These are phyloP conservation scores for Coriaria nepalensis DNA, from an alignment of 306 rosid species.

Conservation along the genomic window DNA sequence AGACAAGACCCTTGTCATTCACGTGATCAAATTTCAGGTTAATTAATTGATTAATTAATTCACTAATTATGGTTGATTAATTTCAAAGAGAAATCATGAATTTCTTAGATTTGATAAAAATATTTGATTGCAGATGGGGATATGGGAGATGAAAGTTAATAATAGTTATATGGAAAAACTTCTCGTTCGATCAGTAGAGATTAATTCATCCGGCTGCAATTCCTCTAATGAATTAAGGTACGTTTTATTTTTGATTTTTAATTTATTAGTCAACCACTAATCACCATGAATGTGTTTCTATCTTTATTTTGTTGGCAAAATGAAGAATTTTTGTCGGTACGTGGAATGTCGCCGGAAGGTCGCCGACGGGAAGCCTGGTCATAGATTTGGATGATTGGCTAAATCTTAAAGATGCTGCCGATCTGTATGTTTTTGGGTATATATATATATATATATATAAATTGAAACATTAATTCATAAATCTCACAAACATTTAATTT, in stretches of 20 bases:
- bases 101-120: neutral
- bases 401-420: slow-evolving; percentile 75
- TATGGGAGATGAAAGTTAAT: slow-evolving; percentile 26
- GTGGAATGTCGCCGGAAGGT: slow-evolving; percentile 90
- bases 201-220: slow-evolving; percentile 39
- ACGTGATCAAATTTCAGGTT: slow-evolving; percentile 47
- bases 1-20: slow-evolving; percentile 26
- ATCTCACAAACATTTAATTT: neutral
- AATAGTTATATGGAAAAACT: slow-evolving; percentile 21
- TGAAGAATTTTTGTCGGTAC: slow-evolving; percentile 82
- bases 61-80: neutral
- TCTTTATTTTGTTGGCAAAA: neutral
- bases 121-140: slow-evolving; percentile 30
- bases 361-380: slow-evolving; percentile 67
- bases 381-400: slow-evolving; percentile 86
- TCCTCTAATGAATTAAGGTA: slow-evolving; percentile 57
- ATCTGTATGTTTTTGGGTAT: slow-evolving; percentile 87
- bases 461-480: neutral
- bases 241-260: slow-evolving; percentile 4
- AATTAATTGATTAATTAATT: neutral
- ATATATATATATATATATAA: too few species aligned
- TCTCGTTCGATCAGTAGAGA: slow-evolving; percentile 31
- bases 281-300: neutral
- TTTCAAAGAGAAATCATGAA: neutral
- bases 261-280: slow-evolving; percentile 1